Base-by-base conservation (phyloP, 2,329 filamentous ascomycete species). In the Fusarium buxicola region DNA sequence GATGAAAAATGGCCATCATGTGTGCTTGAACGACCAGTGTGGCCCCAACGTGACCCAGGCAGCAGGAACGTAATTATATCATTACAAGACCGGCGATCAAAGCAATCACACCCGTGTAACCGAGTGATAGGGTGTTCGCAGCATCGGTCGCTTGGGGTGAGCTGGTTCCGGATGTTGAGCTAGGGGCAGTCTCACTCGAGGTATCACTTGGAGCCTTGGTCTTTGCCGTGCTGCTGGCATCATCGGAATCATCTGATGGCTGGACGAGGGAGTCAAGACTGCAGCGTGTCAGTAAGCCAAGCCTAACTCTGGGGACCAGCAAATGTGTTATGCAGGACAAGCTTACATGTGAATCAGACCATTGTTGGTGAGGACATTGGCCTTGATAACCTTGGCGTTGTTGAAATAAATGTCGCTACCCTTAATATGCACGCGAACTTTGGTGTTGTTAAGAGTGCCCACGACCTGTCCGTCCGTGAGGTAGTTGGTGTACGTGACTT, bases 361-460 rank as follows among this genome's bases (percentile, higher is more conserved):
- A 27, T 69, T 69, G 31, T 69, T 69, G 3, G 66, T 69, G 0
- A 69, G 18, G 1, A 69, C 66, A 30, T 69, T 68, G 1, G 62
- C 34, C 27, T 69, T 54, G 4, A 69, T 66, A 1, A 69, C 46
- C 47, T 66, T 69, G 47, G 66, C 66, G 5, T 69, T 69, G 44
- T 68, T 68, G 49, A 69, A 69, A 32, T 53, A 69, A 11, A 69
- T 64, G 8, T 66, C 62, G 8, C 59, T 24, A 0, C 39, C 49
- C 25, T 57, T 64, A 5, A 69, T 49, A 3, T 35, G 38, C 1
- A 69, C 65, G 3, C 45, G 43, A 2, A 69, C 58, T 5, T 36
- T 55, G 1, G 59, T 62, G 7, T 66, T 47, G 25, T 69, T 68
- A 1, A 64, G 24, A 5, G 65, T 69, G 8, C 43, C 54, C 0